These are phyloP conservation scores for Penicillium capsulatum DNA, from an alignment of 2,329 filamentous ascomycete genomes.

Conservation along the genomic window DNA sequence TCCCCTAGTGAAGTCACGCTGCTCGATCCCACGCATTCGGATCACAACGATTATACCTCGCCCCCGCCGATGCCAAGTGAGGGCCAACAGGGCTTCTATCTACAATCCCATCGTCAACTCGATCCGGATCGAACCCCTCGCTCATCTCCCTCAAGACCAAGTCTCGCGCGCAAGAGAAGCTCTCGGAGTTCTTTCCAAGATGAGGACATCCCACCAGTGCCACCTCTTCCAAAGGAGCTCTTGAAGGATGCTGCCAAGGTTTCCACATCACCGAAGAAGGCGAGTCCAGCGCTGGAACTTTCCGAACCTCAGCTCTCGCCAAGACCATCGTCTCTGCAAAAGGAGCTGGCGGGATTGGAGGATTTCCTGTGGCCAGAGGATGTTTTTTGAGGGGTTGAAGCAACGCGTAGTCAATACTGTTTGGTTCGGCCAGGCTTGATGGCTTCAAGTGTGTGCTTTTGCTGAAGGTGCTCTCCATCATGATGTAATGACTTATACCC, in stretches of 20 bases:
- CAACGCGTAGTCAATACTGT: no score
- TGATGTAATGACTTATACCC: no score
- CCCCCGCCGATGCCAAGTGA: slow-evolving; percentile 11
- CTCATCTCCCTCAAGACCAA: slow-evolving; percentile 16
- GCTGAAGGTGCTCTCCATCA: no score
- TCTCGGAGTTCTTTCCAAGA: slow-evolving; percentile 13
- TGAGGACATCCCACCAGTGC: slow-evolving; percentile 40
- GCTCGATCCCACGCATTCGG: slow-evolving; percentile 5
- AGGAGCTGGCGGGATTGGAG: slow-evolving; percentile 13
- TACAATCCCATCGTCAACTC: slow-evolving; percentile 23
- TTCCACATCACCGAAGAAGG: slow-evolving; percentile 22
- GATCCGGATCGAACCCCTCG: slow-evolving; percentile 19
- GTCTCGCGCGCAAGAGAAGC: slow-evolving; percentile 11
- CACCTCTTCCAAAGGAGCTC: slow-evolving; percentile 37
- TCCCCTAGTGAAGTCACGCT: slow-evolving; percentile 5
- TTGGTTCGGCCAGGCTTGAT: no score
- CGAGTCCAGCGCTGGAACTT: slow-evolving; percentile 6
- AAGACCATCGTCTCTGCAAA: slow-evolving; percentile 5
- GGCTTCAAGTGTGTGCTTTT: no score
- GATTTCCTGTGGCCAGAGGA: slow-evolving; percentile 45
- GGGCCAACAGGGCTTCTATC: slow-evolving; percentile 14
- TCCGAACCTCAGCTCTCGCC: slow-evolving; percentile 5
- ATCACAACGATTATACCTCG: slow-evolving; percentile 8
- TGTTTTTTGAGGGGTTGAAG: slow-evolving; percentile 42
- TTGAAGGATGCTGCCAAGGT: slow-evolving; percentile 28